phyloP scores from a whole-genome alignment of 306 rosid species.

The Lathyrus oleraceus region DNA sequence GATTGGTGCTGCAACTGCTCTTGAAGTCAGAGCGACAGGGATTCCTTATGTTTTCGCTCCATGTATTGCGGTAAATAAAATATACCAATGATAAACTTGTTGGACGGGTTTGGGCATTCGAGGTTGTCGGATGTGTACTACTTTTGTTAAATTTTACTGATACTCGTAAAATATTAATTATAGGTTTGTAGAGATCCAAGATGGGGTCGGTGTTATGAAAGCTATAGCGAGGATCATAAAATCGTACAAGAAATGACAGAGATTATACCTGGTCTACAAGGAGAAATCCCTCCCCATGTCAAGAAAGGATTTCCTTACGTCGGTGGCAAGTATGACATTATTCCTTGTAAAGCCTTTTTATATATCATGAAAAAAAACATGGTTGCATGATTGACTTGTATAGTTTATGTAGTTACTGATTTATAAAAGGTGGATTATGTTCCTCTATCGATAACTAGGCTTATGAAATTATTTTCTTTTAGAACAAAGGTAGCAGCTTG shows the following conservation, averaged over 20 bases:
- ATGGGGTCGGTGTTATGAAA: conserved; percentile 99
- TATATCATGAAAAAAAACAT: background rate
- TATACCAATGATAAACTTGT: conserved; percentile 26
- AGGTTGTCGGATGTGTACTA: conserved; percentile 23
- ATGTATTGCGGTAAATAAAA: conserved; percentile 76
- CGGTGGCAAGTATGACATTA: conserved; percentile 74
- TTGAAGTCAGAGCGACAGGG: conserved; percentile 94
- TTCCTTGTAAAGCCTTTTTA: background rate
- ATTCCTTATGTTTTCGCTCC: conserved; percentile 93
- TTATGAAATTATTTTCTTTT: conserved; percentile 26
- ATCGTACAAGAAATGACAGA: conserved; percentile 82
- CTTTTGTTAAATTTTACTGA: conserved; percentile 20
- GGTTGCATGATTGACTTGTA: background rate
- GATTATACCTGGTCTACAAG: conserved; percentile 88
- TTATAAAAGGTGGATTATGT: background rate
- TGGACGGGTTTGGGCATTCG: background rate
- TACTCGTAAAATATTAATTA: conserved; percentile 39
- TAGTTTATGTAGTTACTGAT: background rate
- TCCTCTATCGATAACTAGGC: conserved; percentile 3
- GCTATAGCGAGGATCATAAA: conserved; percentile 90
- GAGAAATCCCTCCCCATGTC: conserved; percentile 62
- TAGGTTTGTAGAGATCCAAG: conserved; percentile 99
- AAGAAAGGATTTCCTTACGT: conserved; percentile 78
- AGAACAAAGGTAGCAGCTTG: conserved; percentile 96
- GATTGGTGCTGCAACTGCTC: conserved; percentile 95